A percentile compares a stretch with the other conserved stretches of the same genome.
These are phyloP conservation scores for Penicillium taxi DNA, from an alignment of 495 filamentous ascomycete species.

Conservation along the genomic window DNA sequence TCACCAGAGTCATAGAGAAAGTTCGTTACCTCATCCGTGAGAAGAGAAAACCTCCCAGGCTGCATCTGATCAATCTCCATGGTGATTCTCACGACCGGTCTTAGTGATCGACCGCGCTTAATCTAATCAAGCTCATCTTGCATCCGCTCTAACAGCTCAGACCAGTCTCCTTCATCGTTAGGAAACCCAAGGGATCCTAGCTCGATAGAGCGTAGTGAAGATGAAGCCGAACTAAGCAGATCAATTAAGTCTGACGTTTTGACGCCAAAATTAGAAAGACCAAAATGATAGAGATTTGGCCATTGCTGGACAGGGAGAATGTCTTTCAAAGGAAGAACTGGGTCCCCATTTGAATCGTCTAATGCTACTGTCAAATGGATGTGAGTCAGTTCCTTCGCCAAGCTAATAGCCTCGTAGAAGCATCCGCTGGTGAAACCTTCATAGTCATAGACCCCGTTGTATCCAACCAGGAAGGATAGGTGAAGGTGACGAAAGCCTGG, in stretches of 20 bases:
- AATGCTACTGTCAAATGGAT: conserved; percentile 10
- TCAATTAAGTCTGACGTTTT: conserved; percentile 7
- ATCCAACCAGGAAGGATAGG: conserved; percentile 7
- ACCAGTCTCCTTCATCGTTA: conserved; percentile 3
- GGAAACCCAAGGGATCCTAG: conserved; percentile 11
- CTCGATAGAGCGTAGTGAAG: conserved; percentile 8
- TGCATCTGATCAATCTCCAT: conserved; percentile 5
- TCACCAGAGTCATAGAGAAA: conserved; percentile 14
- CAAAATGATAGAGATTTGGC: conserved; percentile 8
- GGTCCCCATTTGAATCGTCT: conserved; percentile 6
- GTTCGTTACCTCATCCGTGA: conserved; percentile 10
- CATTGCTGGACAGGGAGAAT: conserved; percentile 10
- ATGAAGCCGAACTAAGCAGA: conserved; percentile 3
- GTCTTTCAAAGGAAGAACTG: conserved; percentile 6
- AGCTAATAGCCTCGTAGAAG: conserved; percentile 7
- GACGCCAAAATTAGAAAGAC: conserved; percentile 2
- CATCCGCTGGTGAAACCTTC: conserved; percentile 11
- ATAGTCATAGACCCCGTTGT: conserved; percentile 6
- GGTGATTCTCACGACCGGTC: conserved; percentile 9
- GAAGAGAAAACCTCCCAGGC: conserved; percentile 8
- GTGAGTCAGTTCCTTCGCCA: conserved; percentile 12
- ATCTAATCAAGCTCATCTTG: conserved; percentile 10
- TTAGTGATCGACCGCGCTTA: conserved; percentile 6
- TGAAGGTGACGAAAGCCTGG: conserved; percentile 14
- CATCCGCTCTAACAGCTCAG: conserved; percentile 14